Evolutionary conservation across 2,329 filamentous ascomycete genomes (phyloP).

Genomic region (Phialophora tarda): DNA sequence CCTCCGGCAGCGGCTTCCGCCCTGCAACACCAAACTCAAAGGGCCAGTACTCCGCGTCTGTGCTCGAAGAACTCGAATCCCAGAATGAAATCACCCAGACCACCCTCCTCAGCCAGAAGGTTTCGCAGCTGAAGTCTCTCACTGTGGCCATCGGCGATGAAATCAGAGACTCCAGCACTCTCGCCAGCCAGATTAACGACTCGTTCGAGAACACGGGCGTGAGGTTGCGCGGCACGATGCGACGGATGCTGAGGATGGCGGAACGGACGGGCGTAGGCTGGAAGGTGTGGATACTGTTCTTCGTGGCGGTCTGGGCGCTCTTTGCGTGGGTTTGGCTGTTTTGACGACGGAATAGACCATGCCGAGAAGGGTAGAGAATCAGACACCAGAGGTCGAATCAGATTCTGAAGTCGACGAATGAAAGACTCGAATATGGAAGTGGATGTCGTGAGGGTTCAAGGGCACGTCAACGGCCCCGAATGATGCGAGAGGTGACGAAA

Average conservation of each 20-base stretch:
- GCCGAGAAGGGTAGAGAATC: neutral
- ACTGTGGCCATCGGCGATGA: conserved; percentile 93
- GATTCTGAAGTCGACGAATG: neutral
- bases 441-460: neutral
- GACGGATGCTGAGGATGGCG: conserved; percentile 94
- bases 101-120: conserved; percentile 38
- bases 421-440: neutral
- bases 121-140: conserved; percentile 62
- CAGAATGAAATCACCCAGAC: conserved; percentile 84
- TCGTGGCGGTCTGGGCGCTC: conserved; percentile 77
- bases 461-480: neutral
- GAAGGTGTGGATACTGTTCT: conserved; percentile 92
- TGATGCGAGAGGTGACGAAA: neutral
- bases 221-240: conserved; percentile 89
- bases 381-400: neutral
- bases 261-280: conserved; percentile 93
- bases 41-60: conserved; percentile 90
- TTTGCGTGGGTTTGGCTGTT: conserved; percentile 95
- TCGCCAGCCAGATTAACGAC: conserved; percentile 96
- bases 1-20: conserved; percentile 24
- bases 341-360: conserved; percentile 49
- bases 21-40: conserved; percentile 50
- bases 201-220: conserved; percentile 84
- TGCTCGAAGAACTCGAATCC: conserved; percentile 90
- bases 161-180: conserved; percentile 84